Percentiles rank a stretch among this genome's conserved stretches.
These are phyloP conservation scores for Aspergillus amoenus DNA, from an alignment of 2,329 filamentous ascomycete species.

Conservation along the genomic window DNA sequence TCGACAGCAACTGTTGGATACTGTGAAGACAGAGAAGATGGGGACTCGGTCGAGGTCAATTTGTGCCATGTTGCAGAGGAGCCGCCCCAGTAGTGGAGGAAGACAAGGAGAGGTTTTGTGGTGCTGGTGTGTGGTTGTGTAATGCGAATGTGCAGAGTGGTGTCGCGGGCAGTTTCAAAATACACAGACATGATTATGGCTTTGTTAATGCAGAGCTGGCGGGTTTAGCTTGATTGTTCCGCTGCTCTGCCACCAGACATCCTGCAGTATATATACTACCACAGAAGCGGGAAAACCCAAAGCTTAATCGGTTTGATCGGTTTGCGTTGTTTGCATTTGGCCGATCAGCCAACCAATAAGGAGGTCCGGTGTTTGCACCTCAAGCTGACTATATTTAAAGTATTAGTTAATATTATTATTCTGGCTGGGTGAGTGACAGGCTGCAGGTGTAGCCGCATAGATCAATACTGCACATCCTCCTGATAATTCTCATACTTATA, in stretches of 20 bases:
- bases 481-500: conserved; percentile 64
- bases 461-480: too few species aligned
- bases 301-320: neutral
- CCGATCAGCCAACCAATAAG: too few species aligned
- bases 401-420: too few species aligned
- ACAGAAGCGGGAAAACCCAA: neutral
- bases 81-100: conserved; percentile 43
- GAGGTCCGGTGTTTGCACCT: too few species aligned
- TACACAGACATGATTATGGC: neutral
- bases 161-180: neutral
- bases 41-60: conserved; percentile 21
- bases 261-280: too few species aligned
- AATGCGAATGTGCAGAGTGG: conserved; percentile 15
- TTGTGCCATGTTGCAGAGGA: conserved; percentile 35
- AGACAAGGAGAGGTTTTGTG: conserved; percentile 27
- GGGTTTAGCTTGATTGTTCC: too few species aligned
- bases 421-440: too few species aligned
- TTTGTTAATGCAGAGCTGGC: too few species aligned
- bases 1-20: conserved; percentile 31
- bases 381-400: too few species aligned
- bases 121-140: neutral
- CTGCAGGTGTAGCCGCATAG: too few species aligned
- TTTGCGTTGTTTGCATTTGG: neutral
- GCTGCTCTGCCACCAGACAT: too few species aligned
- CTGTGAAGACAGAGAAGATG: conserved; percentile 12